Conservation (phyloP, 352 stramenopile species). For the Aphanomyces stellatus region DNA sequence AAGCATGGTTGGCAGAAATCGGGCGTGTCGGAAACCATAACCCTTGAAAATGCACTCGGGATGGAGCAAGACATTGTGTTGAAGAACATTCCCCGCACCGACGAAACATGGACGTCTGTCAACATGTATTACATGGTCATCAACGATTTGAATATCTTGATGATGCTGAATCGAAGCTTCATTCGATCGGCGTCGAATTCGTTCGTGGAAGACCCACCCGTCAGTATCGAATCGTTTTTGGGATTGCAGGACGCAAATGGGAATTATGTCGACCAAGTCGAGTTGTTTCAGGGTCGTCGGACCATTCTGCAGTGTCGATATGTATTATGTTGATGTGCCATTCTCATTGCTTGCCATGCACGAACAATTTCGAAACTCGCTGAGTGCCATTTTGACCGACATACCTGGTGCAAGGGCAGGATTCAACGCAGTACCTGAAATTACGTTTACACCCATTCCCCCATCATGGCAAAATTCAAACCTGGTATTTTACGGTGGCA, state of each 20-base stretch:
- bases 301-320: too few species aligned
- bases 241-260: background rate
- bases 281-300: too few species aligned
- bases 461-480: background rate
- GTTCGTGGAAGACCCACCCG: background rate
- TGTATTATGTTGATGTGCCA: too few species aligned
- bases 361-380: background rate
- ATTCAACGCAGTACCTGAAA: background rate
- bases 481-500: constrained; percentile 1
- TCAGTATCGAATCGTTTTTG: background rate
- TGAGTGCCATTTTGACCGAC: background rate
- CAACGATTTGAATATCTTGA: background rate
- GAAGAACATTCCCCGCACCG: background rate
- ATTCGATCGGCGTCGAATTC: background rate
- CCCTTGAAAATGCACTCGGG: constrained; percentile 8
- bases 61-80: background rate
- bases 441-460: background rate
- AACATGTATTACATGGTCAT: background rate
- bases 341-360: too few species aligned
- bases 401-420: background rate
- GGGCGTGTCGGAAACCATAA: constrained; percentile 2
- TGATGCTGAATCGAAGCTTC: background rate
- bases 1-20: background rate
- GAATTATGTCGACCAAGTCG: background rate
- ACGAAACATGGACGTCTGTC: background rate